phyloP scores from a whole-genome alignment of 2,329 filamentous ascomycete genomes.

The Diaporthe vaccinii region DNA sequence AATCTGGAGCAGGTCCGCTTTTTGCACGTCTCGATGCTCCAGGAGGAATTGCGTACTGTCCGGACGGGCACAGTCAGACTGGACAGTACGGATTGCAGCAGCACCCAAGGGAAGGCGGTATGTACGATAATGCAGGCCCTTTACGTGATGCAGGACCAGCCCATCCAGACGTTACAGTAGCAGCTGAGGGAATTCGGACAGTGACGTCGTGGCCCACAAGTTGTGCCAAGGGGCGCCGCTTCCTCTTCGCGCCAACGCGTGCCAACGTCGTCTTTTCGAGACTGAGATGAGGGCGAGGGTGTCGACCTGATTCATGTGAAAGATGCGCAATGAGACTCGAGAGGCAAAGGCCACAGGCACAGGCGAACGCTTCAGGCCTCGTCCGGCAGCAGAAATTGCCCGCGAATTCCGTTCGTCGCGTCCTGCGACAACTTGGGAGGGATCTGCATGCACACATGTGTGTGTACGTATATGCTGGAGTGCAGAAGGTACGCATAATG shows the following conservation, averaged over 20 bases:
- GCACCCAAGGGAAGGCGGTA: conserved; percentile 28
- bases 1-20: conserved; percentile 20
- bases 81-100: not conserved
- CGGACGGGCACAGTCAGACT: conserved; percentile 11
- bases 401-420: not conserved
- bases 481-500: not conserved
- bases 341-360: not conserved
- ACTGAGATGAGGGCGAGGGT: conserved; percentile 16
- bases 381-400: conserved; percentile 11
- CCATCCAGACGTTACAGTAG: conserved; percentile 14
- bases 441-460: conserved; percentile 3
- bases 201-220: conserved; percentile 32
- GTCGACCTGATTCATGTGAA: conserved; percentile 30
- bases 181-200: conserved; percentile 21
- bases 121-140: conserved; percentile 20
- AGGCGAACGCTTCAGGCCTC: conserved; percentile 1
- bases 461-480: not conserved
- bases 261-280: conserved; percentile 3
- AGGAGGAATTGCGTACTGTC: conserved; percentile 21
- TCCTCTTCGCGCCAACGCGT: not conserved
- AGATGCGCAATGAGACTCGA: conserved; percentile 1
- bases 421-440: not conserved
- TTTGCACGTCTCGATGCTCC: not conserved
- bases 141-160: conserved; percentile 13
- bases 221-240: conserved; percentile 21